phyloP scores from a whole-genome alignment of 2,329 filamentous ascomycete genomes.

The Botrytis deweyae region DNA sequence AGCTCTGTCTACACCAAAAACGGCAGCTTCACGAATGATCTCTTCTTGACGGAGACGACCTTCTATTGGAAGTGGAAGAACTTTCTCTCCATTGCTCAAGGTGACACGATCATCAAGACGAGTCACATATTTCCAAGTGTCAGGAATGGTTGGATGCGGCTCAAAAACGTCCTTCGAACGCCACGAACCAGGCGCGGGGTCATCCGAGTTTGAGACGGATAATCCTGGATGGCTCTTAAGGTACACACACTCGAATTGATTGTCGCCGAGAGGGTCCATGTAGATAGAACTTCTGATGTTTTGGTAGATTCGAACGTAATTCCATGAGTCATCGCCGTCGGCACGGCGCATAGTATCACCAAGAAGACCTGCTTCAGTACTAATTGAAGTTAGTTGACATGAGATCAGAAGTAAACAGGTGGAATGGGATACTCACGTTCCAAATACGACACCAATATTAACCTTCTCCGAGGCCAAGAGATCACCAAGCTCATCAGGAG shows the following conservation, averaged over 20 bases:
- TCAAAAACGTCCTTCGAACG: constrained; percentile 48
- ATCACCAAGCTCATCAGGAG: constrained; percentile 59
- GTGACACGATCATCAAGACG: constrained; percentile 49
- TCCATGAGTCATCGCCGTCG: constrained; percentile 56
- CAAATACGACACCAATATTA: constrained; percentile 55
- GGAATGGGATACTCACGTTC: constrained; percentile 36
- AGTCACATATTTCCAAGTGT: constrained; percentile 48
- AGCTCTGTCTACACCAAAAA: constrained; percentile 55
- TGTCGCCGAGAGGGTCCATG: constrained; percentile 36
- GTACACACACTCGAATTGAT: constrained; percentile 38
- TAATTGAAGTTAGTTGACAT: constrained; percentile 8
- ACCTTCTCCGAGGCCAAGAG: constrained; percentile 52
- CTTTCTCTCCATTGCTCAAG: constrained; percentile 50
- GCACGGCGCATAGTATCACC: constrained; percentile 55
- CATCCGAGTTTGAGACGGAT: constrained; percentile 42
- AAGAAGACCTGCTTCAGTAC: constrained; percentile 59
- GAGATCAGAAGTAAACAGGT: background rate
- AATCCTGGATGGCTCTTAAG: constrained; percentile 44
- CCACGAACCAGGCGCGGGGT: constrained; percentile 46
- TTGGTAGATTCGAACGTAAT: constrained; percentile 49
- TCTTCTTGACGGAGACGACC: constrained; percentile 52
- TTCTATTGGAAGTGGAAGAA: constrained; percentile 50
- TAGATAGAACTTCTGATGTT: constrained; percentile 26
- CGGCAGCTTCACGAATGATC: constrained; percentile 54
- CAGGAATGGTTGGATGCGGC: constrained; percentile 44